phyloP scores from a whole-genome alignment of 2,329 filamentous ascomycete genomes.

The Colletotrichum aenigma region DNA sequence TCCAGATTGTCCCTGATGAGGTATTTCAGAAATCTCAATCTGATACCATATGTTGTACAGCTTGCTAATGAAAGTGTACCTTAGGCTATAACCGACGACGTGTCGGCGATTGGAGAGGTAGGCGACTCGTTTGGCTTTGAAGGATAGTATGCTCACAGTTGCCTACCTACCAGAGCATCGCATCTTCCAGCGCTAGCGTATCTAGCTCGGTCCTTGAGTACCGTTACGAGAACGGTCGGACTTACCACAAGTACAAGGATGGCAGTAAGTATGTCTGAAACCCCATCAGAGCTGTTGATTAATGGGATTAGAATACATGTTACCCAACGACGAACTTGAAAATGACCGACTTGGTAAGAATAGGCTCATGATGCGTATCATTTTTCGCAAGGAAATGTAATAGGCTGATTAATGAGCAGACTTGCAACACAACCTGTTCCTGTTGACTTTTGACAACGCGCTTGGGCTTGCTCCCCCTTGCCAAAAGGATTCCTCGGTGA shows the following conservation, averaged over 20 bases:
- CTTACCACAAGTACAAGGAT: slow-evolving; percentile 5
- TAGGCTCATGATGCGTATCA: no score
- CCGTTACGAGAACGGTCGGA: background rate
- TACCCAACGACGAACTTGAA: slow-evolving; percentile 7
- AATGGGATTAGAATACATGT: background rate
- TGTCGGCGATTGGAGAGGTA: background rate
- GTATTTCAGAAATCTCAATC: background rate
- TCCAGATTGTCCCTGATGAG: background rate
- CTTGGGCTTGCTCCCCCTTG: slow-evolving; percentile 2
- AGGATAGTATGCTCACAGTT: background rate
- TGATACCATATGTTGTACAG: rapidly evolving
- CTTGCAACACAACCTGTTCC: slow-evolving; percentile 58
- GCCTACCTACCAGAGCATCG: background rate
- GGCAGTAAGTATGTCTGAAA: background rate
- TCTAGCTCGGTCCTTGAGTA: slow-evolving; percentile 31
- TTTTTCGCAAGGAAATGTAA: background rate
- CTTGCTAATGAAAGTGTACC: background rate
- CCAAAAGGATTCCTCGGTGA: background rate
- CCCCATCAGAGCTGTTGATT: background rate
- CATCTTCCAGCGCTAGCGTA: slow-evolving; percentile 24
- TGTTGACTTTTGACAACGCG: slow-evolving; percentile 40
- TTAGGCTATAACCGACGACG: background rate
- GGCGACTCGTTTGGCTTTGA: background rate
- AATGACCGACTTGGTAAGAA: slow-evolving; percentile 22
- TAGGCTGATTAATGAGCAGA: slow-evolving; percentile 30